Percentiles rank a stretch among this genome's conserved stretches.
These are phyloP conservation scores for Sordaria brevicollis DNA, from an alignment of 495 filamentous ascomycete genomes.

Conservation along the genomic window DNA sequence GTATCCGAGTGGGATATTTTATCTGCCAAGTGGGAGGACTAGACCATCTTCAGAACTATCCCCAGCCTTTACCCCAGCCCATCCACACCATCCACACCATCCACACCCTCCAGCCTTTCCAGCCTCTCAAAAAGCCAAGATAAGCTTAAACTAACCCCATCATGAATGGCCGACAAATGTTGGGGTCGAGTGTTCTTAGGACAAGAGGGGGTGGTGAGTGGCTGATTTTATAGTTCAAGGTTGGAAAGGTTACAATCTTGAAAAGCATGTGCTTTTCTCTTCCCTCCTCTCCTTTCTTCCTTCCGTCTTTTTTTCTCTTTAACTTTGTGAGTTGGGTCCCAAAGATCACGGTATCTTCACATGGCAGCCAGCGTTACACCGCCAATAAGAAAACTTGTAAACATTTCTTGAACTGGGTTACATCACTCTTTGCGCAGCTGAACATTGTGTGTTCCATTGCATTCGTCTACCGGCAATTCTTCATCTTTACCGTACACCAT, in stretches of 20 bases:
- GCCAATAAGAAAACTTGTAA: neutral
- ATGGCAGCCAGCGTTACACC: neutral
- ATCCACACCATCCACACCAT: too few relatives aligned
- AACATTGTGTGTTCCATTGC: neutral
- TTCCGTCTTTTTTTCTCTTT: neutral
- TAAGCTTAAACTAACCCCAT: neutral
- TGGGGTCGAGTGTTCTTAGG: neutral
- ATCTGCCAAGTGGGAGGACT: neutral
- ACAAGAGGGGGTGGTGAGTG: neutral
- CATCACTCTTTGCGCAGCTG: neutral
- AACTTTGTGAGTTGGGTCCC: neutral
- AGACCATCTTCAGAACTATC: neutral
- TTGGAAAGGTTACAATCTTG: neutral
- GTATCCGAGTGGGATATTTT: neutral
- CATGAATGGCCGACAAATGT: neutral
- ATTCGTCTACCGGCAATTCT: neutral
- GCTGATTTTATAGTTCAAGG: neutral
- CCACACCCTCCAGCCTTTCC: too few relatives aligned
- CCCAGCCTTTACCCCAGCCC: neutral
- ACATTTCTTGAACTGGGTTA: neutral
- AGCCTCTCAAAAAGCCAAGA: neutral
- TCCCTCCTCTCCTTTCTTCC: neutral
- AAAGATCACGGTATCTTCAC: neutral
- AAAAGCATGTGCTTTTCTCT: neutral
- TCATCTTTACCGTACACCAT: neutral